Base-by-base conservation (phyloP, 2,329 filamentous ascomycete genomes). In the Clarireedia hainanense region DNA sequence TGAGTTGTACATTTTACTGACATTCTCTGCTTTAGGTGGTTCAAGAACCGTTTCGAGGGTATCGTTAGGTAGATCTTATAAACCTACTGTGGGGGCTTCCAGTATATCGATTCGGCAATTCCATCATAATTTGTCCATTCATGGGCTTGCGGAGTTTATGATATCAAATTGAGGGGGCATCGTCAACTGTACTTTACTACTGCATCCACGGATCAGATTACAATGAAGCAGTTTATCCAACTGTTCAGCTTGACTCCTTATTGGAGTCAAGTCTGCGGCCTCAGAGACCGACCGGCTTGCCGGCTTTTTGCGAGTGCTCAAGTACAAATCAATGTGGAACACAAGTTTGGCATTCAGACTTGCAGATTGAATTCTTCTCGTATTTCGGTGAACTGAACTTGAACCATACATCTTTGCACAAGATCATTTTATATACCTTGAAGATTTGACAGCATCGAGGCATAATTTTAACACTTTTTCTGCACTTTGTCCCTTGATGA, bases 31-130 rank as follows among this genome's bases (percentile, higher is more conserved):
- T 17, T n/a, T 47, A 58, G 57, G 47, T 99, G 94, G 94, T 99
- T 88, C 83, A 89, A 89, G 83, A 85, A 63, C 57, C 57, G 66
- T 56, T 68, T 68, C 61, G 66, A 68, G 61, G 94, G 92, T 75
- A 97, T 97, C 75, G 90, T 99, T 80, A 87, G 94, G 82, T 97
- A 95, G 89, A 85, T 60, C 63, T 34, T 14, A 4, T 27, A 30
- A 55, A 60, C 46, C 46, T 27, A 39, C 27, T 40, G 49, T 39
- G 45, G 43, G 42, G 40, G 43, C 50, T 56, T 48, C 40, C 14
- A 48, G 48, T 47, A n/a, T 52, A 34, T 52, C 49, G 49, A 52
- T 56, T 48, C 49, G 49, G 36, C 46, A 17, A 55, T 26, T 27
- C 43, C 43, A 47, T 55, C 4, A 46, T 39, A 40, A 37, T 56